Percentiles rank a stretch among this genome's conserved stretches.
These are phyloP conservation scores for Cladosporium halotolerans DNA, from an alignment of 2,329 filamentous ascomycete genomes.

Conservation along the genomic window DNA sequence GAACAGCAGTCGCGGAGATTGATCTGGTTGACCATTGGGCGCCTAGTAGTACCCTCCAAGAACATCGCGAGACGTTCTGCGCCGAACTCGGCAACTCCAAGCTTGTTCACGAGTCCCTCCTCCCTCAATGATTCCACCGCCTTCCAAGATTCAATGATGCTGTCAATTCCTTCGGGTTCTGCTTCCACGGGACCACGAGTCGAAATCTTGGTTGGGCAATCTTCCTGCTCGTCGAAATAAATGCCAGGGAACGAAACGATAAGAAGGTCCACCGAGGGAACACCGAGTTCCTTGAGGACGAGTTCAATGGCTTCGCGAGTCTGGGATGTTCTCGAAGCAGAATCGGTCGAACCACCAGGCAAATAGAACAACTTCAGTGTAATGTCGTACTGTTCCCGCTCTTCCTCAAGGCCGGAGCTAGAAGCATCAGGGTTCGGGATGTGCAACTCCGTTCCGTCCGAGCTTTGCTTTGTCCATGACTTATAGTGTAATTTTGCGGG, in stretches of 20 bases:
- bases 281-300: conserved; percentile 72
- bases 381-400: conserved; percentile 80
- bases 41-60: conserved; percentile 61
- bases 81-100: conserved; percentile 89
- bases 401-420: conserved; percentile 67
- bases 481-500: conserved; percentile 31
- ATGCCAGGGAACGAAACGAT: conserved; percentile 91
- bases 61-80: conserved; percentile 75
- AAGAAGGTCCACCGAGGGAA: conserved; percentile 73
- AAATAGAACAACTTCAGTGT: conserved; percentile 95
- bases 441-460: conserved; percentile 46
- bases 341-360: conserved; percentile 43
- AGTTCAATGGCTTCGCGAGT: conserved; percentile 71
- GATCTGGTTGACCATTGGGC: conserved; percentile 87
- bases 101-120: conserved; percentile 62
- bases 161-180: conserved; percentile 54
- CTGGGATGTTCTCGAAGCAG: conserved; percentile 61
- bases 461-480: conserved; percentile 64
- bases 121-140: conserved; percentile 67
- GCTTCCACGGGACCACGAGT: conserved; percentile 31
- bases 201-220: conserved; percentile 55
- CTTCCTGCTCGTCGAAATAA: conserved; percentile 88
- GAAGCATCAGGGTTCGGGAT: conserved; percentile 73
- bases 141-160: conserved; percentile 60
- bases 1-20: conserved; percentile 94